Conservation (phyloP, 257 asterid genomes). For the Fraxinus anomala region DNA sequence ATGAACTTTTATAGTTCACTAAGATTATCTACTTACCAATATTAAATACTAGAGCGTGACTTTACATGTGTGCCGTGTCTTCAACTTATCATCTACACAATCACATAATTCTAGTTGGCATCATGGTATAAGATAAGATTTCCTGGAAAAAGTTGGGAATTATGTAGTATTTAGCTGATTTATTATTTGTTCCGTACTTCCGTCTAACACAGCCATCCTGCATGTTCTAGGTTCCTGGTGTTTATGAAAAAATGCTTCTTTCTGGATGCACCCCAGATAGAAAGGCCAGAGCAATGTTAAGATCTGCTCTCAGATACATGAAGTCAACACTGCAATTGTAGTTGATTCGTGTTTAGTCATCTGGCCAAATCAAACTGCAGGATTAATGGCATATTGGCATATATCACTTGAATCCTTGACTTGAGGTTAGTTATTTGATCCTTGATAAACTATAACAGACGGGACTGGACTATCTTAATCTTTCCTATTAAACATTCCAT, state of each 20-base stretch:
- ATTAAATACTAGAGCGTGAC: neutral
- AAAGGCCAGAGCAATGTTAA: slow-evolving; percentile 92
- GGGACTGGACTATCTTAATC: too few species aligned
- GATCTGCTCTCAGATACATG: slow-evolving; percentile 88
- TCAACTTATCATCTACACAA: neutral
- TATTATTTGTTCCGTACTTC: neutral
- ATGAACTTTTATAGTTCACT: too few species aligned
- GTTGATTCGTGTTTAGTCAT: slow-evolving; percentile 18
- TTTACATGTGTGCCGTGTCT: neutral
- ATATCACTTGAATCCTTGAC: neutral
- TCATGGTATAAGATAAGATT: neutral
- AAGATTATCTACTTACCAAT: neutral
- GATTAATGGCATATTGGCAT: neutral
- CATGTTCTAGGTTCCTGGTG: slow-evolving; percentile 74
- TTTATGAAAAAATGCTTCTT: slow-evolving; percentile 87
- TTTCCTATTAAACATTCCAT: too few species aligned
- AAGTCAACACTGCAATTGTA: slow-evolving; percentile 59
- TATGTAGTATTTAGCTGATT: neutral
- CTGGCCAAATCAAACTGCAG: neutral
- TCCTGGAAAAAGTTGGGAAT: neutral
- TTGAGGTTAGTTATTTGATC: neutral
- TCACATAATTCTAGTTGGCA: neutral
- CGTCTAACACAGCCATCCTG: neutral
- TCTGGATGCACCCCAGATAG: slow-evolving; percentile 88
- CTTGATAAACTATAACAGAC: neutral